These are phyloP conservation scores for Fusarium domesticum DNA, from an alignment of 2,329 filamentous ascomycete species.

Conservation along the genomic window DNA sequence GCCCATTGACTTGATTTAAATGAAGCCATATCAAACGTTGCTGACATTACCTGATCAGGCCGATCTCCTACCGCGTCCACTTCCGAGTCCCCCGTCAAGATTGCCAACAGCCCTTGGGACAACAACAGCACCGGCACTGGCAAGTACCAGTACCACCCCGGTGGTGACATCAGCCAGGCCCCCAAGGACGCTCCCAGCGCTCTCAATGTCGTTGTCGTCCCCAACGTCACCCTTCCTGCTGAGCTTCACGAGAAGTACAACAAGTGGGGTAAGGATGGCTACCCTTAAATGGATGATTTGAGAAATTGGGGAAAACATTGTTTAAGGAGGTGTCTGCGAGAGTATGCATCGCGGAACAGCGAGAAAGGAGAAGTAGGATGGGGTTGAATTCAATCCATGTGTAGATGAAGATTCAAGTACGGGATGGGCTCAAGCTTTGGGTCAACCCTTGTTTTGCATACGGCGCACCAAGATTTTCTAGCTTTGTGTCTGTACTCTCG, in stretches of 20 bases:
- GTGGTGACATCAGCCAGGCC: slow-evolving; percentile 71
- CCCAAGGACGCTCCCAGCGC: slow-evolving; percentile 92
- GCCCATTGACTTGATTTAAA: slow-evolving; percentile 1
- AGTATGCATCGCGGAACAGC: slow-evolving; percentile 12
- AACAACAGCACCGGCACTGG: slow-evolving; percentile 57
- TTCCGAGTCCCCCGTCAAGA: slow-evolving; percentile 74
- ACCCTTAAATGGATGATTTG: slow-evolving; percentile 46
- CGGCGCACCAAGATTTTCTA: slow-evolving; percentile 21
- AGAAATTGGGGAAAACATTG: not conserved
- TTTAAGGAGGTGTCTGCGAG: slow-evolving; percentile 11
- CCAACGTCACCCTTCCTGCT: slow-evolving; percentile 90
- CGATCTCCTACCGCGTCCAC: slow-evolving; percentile 80
- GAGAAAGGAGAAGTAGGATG: slow-evolving; percentile 10
- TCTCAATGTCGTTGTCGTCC: slow-evolving; percentile 90
- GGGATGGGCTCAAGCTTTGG: slow-evolving; percentile 22
- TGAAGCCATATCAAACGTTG: slow-evolving; percentile 19
- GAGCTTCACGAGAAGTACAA: slow-evolving; percentile 95
- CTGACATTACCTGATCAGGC: slow-evolving; percentile 46
- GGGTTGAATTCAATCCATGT: slow-evolving; percentile 11
- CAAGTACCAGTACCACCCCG: slow-evolving; percentile 79
- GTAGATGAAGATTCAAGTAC: slow-evolving; percentile 24
- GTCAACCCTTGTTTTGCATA: slow-evolving; percentile 26
- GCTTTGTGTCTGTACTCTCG: slow-evolving; percentile 23
- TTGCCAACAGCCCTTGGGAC: slow-evolving; percentile 91
- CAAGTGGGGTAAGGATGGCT: slow-evolving; percentile 99